Evolutionary conservation across 169 alveolate species (phyloP), one percentile per base, ranked within the genome.

Genomic region (Plasmodium knowlesi): DNA sequence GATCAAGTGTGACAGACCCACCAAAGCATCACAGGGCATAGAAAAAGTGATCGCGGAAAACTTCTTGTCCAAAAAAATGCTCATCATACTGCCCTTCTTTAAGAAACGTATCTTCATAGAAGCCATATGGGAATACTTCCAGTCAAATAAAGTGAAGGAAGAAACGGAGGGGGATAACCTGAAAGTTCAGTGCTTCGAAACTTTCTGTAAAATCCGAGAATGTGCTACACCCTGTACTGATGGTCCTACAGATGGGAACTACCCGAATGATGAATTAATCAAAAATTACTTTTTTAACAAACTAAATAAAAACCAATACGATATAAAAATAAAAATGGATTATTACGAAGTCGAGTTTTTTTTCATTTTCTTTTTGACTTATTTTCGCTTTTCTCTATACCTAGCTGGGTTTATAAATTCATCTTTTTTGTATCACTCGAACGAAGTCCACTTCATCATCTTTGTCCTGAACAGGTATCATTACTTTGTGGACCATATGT

Each of bases 401-500:
- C 74, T 83, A 71, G 16, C 79, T n/a, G 92, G 92, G 1, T 83
- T 71, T 71, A 71, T 83, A 67, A 83, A 83, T 70, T 71, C 92
- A 8, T 83, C 82, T 25, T 83, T 83, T 71, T 83, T 83, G 37
- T 83, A 83, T 41, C 92, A 83, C 54, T 83, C 92, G 10, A 83
- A 83, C 32, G 92, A 83, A 54, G 76, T 83, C 53, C 82, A 83
- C 53, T 83, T 83, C 57, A 46, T 70, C 76, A 70, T 83, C 25
- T 83, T 83, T 71, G 92, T 83, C 39, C 54, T 83, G 22, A 83
- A 83, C 50, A 83, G 92, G 32, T 83, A 83, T 83, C 92, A 83
- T 25, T 39, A 83, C 54, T 83, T 83, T 53, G 82, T 83, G 53
- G 92, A 83, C 37, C 41, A 83, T 12, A 70, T 83, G 74, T 67